Conservation (phyloP, 2,329 filamentous ascomycete genomes). For the Pseudomassariella vexata region DNA sequence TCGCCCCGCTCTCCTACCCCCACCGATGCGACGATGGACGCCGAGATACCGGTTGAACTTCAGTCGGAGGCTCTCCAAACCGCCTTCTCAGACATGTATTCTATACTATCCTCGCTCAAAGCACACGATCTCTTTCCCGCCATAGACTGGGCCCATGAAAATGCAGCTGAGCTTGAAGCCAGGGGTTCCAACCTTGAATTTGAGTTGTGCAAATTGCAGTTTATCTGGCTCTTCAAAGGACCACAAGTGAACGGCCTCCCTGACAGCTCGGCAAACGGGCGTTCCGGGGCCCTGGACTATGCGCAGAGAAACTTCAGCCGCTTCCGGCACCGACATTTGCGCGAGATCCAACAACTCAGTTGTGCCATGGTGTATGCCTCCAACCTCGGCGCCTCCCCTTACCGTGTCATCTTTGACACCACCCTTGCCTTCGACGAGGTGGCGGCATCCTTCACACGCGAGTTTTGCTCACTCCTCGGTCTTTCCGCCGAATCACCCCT, state of each 20-base stretch:
- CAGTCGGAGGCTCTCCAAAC: conserved; percentile 66
- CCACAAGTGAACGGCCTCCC: conserved; percentile 47
- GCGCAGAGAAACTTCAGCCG: conserved; percentile 66
- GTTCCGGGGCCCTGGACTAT: conserved; percentile 65
- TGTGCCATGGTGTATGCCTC: conserved; percentile 74
- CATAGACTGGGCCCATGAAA: conserved; percentile 76
- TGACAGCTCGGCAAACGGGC: conserved; percentile 45
- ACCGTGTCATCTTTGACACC: conserved; percentile 71
- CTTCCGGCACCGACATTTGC: conserved; percentile 69
- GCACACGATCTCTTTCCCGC: conserved; percentile 72
- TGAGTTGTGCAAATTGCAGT: conserved; percentile 85
- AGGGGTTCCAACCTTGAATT: conserved; percentile 93
- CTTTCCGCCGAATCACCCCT: conserved; percentile 88
- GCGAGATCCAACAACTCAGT: conserved; percentile 75
- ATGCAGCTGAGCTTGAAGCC: conserved; percentile 66
- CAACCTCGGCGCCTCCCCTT: conserved; percentile 73
- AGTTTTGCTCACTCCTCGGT: conserved; percentile 89
- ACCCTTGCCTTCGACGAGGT: conserved; percentile 75
- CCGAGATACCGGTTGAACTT: conserved; percentile 48
- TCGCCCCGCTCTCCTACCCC: conserved; percentile 11
- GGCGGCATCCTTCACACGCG: conserved; percentile 79
- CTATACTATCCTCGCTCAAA: conserved; percentile 74
- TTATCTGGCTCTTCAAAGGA: conserved; percentile 78
- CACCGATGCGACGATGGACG: conserved; percentile 25
- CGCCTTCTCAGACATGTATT: conserved; percentile 86